phyloP scores from a whole-genome alignment of 441 rosid species.

The Eutrema salsugineum region DNA sequence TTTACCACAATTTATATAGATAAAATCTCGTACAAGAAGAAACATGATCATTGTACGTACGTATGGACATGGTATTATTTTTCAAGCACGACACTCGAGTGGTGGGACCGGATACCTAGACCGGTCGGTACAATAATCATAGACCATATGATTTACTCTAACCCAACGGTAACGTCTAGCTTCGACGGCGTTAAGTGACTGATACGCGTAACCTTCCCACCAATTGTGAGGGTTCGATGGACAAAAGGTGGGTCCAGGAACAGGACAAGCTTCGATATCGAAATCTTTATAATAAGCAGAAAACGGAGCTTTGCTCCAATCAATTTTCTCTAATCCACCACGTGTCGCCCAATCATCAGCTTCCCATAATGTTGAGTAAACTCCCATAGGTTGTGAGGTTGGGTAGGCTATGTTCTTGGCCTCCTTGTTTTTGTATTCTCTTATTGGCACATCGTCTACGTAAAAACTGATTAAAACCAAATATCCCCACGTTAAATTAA shows the following conservation, averaged over 20 bases:
- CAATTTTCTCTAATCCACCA: constrained; percentile 64
- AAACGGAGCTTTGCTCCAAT: constrained; percentile 69
- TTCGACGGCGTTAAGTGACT: constrained; percentile 46
- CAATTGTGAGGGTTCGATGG: constrained; percentile 46
- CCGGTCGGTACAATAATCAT: constrained; percentile 59
- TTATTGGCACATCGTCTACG: constrained; percentile 59
- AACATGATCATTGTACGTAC: constrained; percentile 23
- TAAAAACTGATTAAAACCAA: constrained; percentile 34
- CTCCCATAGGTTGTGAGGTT: constrained; percentile 55
- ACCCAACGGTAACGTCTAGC: constrained; percentile 65
- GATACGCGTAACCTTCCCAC: constrained; percentile 56
- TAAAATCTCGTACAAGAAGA: constrained; percentile 19
- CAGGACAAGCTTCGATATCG: constrained; percentile 64
- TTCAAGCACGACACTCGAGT: constrained; percentile 49
- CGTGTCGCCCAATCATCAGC: constrained; percentile 78
- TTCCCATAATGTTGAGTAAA: constrained; percentile 71
- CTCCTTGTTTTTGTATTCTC: constrained; percentile 62
- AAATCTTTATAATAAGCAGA: constrained; percentile 61
- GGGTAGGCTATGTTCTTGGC: constrained; percentile 48
- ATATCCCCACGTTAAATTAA: not conserved
- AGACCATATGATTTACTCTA: constrained; percentile 64
- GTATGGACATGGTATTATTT: not conserved
- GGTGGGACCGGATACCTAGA: constrained; percentile 59
- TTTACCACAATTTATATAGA: not conserved
- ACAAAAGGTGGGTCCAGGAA: constrained; percentile 51